Percentiles rank a stretch among this genome's conserved stretches.
These are phyloP conservation scores for Fraxinus cuspidata DNA, from an alignment of 257 asterid species.

Conservation along the genomic window DNA sequence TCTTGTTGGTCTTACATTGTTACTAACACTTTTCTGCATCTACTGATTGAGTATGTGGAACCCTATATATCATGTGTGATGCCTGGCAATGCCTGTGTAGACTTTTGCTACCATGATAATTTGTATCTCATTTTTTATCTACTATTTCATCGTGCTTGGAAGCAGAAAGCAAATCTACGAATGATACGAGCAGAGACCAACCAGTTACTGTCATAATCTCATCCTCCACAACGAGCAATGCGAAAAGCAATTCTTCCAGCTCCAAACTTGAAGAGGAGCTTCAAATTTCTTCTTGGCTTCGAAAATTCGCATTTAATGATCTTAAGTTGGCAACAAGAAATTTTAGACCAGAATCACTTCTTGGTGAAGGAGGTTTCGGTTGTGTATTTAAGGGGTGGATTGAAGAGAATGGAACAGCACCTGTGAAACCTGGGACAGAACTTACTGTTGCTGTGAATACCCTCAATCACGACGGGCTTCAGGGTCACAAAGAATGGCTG, in stretches of 20 bases:
- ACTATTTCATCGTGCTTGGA: constrained; percentile 2
- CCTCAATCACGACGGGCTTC: constrained; percentile 69
- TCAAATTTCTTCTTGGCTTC: constrained; percentile 57
- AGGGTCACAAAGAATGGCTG: constrained; percentile 86
- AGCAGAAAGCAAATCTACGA: constrained; percentile 48
- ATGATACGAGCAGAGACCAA: constrained; percentile 50
- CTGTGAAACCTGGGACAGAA: constrained; percentile 69
- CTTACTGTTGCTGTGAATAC: constrained; percentile 73
- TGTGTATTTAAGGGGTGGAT: constrained; percentile 71
- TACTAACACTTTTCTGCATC: neutral
- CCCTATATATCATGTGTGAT: neutral
- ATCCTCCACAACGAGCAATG: constrained; percentile 54
- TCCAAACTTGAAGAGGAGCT: constrained; percentile 63
- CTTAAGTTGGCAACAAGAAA: constrained; percentile 61
- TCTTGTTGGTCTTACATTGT: neutral
- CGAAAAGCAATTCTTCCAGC: constrained; percentile 55
- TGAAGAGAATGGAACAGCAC: constrained; percentile 68
- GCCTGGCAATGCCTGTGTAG: neutral
- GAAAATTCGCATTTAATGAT: constrained; percentile 57
- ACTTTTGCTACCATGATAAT: neutral
- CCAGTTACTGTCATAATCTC: constrained; percentile 47
- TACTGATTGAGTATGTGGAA: neutral
- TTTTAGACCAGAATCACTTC: constrained; percentile 67
- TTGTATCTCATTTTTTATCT: constrained; percentile 6
- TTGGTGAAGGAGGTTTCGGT: constrained; percentile 71